Base-by-base conservation (phyloP, 2,329 filamentous ascomycete species). In the Acrocalymma vagum region DNA sequence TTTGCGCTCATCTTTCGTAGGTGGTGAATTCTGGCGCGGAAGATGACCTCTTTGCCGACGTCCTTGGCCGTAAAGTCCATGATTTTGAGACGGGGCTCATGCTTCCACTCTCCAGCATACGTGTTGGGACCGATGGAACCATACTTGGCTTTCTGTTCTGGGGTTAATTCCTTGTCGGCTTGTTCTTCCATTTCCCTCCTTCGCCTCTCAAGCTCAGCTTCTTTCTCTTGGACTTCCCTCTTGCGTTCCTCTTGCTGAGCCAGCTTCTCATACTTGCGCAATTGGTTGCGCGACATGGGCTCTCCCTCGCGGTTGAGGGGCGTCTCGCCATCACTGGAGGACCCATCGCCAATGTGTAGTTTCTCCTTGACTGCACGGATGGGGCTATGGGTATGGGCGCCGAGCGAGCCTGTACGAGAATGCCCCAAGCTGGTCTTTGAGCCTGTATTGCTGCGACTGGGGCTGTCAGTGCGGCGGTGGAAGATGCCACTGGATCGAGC, bases 1-100 rank as follows among this genome's bases (percentile, higher is more conserved):
- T 88, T 86, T 56, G 88, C 81, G 63, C 90, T 93, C 74, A 96
- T 81, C 56, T 87, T 86, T 30, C 92, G 84, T 43, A 94, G 79
- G 41, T 91, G 89, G 67, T 93, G 87, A 14, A 94, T 76, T 22
- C 89, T 80, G 23, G 86, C 87, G 26, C 83, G 82, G 72, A 92
- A 90, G 39, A 74, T 71, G 33, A 90, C 76, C 49, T 80, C 74
- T 54, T 84, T 72, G 22, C 84, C 86, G 14, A 78, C 74, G 42
- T 78, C 71, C n/a, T 72, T 70, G 3, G 72, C 63, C 5, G 73
- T 76, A 34, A 86, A 75, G 27, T 78, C 71, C 10, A 78, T 72
- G 13, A 86, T 69, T 16, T 76, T 69, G 38, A 74, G 61, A 10
- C 80, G 75, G 3, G 70, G 56, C 48, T 81, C 70, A 33, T 74